Conservation (phyloP, 2,329 filamentous ascomycete species). For the Colletotrichum euphorbiae region DNA sequence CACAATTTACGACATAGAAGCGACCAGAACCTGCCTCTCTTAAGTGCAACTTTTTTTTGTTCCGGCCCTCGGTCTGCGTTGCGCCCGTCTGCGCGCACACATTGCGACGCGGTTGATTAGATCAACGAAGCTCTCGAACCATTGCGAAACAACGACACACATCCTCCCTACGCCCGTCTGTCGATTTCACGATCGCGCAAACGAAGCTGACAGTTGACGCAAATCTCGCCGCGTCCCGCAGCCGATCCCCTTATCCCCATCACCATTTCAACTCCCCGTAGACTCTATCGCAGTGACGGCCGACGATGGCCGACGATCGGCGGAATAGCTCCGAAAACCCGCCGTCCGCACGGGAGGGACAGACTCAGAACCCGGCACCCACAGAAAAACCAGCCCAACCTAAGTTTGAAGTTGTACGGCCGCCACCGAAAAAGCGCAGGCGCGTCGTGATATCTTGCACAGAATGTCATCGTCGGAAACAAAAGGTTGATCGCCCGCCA, state of each 20-base stretch:
- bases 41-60: neutral
- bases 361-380: constrained; percentile 18
- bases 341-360: constrained; percentile 24
- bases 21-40: constrained; percentile 14
- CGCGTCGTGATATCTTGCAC: constrained; percentile 72
- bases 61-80: neutral
- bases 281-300: constrained; percentile 1
- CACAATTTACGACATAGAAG: constrained; percentile 9
- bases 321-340: constrained; percentile 28
- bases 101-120: neutral
- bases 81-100: constrained; percentile 14
- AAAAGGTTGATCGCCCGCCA: constrained; percentile 55
- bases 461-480: constrained; percentile 73
- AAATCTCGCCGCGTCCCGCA: constrained; percentile 2
- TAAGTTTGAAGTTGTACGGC: constrained; percentile 43
- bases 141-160: neutral
- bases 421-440: constrained; percentile 66
- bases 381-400: constrained; percentile 10
- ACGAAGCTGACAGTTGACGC: constrained; percentile 17
- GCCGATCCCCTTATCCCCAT: neutral
- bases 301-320: constrained; percentile 33
- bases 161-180: neutral
- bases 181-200: constrained; percentile 1
- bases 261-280: neutral
- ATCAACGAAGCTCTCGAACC: neutral